Evolutionary conservation across 176 grass and related monocot species (phyloP).

Genomic region (Carex pumila): DNA sequence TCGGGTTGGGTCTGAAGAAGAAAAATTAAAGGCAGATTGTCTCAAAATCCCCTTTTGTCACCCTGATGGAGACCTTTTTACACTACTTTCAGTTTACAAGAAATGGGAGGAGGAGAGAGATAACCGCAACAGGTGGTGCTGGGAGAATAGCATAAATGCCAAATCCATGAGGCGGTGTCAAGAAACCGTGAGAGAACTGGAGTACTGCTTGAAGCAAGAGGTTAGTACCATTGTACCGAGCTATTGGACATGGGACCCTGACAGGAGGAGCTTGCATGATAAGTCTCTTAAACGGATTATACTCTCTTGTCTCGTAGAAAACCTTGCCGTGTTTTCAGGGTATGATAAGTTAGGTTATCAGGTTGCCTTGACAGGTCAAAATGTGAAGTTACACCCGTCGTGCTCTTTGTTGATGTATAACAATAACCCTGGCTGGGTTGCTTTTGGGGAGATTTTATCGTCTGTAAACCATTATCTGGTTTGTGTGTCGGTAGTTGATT

Average conservation of each 20-base stretch:
- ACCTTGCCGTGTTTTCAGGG: conserved; percentile 86
- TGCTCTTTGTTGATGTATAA: conserved; percentile 60
- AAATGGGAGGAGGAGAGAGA: conserved; percentile 70
- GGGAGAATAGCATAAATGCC: conserved; percentile 89
- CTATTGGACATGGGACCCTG: conserved; percentile 86
- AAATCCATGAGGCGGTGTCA: conserved; percentile 89
- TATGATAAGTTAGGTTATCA: conserved; percentile 80
- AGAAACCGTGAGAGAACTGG: conserved; percentile 68
- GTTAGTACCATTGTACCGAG: conserved; percentile 67
- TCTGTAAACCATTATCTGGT: conserved; percentile 75
- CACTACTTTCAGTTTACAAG: conserved; percentile 89
- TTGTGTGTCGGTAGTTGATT: conserved; percentile 81
- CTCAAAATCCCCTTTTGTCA: conserved; percentile 82
- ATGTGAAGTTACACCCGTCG: conserved; percentile 82
- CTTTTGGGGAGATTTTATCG: conserved; percentile 87
- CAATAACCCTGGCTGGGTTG: conserved; percentile 76
- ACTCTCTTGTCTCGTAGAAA: conserved; percentile 65
- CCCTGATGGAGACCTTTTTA: conserved; percentile 81
- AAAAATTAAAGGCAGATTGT: conserved; percentile 78
- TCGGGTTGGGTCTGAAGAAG: conserved; percentile 75
- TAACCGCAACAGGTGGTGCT: conserved; percentile 75
- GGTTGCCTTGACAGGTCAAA: conserved; percentile 58
- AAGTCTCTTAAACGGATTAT: conserved; percentile 61
- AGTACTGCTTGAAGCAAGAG: conserved; percentile 68
- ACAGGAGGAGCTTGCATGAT: conserved; percentile 43